A percentile compares a stretch with the other conserved stretches of the same genome.
These are phyloP conservation scores for Cronartium ribicola DNA, from an alignment of 1,284 basidiomycete genomes.

Conservation along the genomic window DNA sequence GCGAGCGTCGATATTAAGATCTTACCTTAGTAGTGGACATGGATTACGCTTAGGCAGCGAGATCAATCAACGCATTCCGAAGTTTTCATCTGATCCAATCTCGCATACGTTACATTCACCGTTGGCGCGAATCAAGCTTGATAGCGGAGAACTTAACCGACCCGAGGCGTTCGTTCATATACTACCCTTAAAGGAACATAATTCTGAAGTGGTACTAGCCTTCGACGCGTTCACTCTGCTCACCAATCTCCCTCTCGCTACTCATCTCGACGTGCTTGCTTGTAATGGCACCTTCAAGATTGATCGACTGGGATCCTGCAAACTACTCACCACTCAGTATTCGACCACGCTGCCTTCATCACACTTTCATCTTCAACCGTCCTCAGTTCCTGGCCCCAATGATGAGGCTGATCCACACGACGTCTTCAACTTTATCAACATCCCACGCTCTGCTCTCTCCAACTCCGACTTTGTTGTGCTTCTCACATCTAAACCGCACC, in stretches of 20 bases:
- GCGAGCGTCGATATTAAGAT: slow-evolving; percentile 28
- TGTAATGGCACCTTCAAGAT: slow-evolving; percentile 18
- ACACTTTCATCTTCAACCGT: neutral
- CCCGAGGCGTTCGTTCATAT: neutral
- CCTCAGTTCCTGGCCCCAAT: slow-evolving; percentile 11
- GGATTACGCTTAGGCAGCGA: slow-evolving; percentile 14
- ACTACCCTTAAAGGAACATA: neutral
- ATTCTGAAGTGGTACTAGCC: neutral
- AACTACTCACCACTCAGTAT: slow-evolving; percentile 7
- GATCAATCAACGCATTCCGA: slow-evolving; percentile 27
- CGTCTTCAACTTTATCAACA: slow-evolving; percentile 7
- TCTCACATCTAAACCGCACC: neutral
- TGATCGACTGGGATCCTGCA: neutral
- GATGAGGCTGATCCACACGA: slow-evolving; percentile 13
- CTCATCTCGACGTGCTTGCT: slow-evolving; percentile 19
- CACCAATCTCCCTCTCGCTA: slow-evolving; percentile 11
- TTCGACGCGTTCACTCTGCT: slow-evolving; percentile 17
- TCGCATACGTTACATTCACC: slow-evolving; percentile 3
- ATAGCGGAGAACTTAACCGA: neutral
- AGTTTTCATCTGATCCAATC: slow-evolving; percentile 24
- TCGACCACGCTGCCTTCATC: slow-evolving; percentile 17
- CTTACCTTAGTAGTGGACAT: slow-evolving; percentile 40
- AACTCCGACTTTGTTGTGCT: slow-evolving; percentile 10
- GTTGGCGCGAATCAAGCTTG: neutral
- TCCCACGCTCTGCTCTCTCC: slow-evolving; percentile 8